phyloP scores from a whole-genome alignment of 2,329 filamentous ascomycete genomes.

The Hymenoscyphus repandus region DNA sequence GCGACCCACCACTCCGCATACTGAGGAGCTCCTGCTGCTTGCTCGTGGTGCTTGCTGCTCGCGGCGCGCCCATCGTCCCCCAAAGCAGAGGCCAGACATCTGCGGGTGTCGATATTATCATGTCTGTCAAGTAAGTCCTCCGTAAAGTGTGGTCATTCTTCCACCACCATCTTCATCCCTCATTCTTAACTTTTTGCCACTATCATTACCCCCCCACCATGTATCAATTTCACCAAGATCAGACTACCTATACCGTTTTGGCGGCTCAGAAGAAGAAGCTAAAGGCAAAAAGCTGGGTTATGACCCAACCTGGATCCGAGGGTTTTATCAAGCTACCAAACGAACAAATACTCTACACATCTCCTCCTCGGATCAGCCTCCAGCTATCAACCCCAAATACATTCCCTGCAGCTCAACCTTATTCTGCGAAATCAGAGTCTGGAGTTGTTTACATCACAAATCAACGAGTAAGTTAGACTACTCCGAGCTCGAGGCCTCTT shows the following conservation, averaged over 20 bases:
- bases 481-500: constrained; percentile 5
- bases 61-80: neutral
- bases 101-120: constrained; percentile 5
- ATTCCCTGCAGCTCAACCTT: constrained; percentile 55
- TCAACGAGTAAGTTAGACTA: constrained; percentile 60
- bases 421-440: constrained; percentile 66
- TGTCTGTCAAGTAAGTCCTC: constrained; percentile 8
- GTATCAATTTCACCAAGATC: constrained; percentile 30
- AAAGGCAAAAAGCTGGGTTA: constrained; percentile 68
- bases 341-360: constrained; percentile 76
- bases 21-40: constrained; percentile 1
- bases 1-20: constrained; percentile 9
- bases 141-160: neutral
- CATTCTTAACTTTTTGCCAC: neutral
- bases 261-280: constrained; percentile 24
- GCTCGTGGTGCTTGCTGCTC: neutral
- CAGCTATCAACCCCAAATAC: constrained; percentile 61
- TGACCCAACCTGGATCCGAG: constrained; percentile 66
- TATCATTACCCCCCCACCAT: constrained; percentile 13
- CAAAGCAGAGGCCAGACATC: neutral
- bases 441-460: constrained; percentile 80
- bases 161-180: neutral
- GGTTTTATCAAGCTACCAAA: constrained; percentile 80
- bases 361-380: constrained; percentile 72
- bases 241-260: constrained; percentile 27